phyloP scores from a whole-genome alignment of 2,329 filamentous ascomycete species.

The Alternaria atra region DNA sequence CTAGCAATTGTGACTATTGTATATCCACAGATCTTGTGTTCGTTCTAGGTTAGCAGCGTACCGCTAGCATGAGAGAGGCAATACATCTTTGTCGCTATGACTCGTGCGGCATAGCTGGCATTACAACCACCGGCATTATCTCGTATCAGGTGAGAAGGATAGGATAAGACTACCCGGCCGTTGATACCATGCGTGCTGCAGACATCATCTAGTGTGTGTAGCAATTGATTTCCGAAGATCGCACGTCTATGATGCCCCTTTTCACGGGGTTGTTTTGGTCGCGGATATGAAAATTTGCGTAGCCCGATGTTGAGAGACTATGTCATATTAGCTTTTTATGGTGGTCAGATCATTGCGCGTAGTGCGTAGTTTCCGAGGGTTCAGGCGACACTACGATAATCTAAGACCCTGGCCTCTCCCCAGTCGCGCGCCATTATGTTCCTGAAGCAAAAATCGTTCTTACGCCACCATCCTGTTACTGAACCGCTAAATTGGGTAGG shows the following conservation, averaged over 20 bases:
- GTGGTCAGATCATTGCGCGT: neutral
- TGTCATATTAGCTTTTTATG: neutral
- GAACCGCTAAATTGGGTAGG: neutral
- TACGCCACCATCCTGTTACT: slow-evolving; percentile 3
- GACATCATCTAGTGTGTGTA: neutral
- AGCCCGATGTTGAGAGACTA: neutral
- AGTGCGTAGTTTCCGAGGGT: neutral
- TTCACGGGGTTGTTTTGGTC: neutral
- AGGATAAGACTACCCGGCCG: neutral
- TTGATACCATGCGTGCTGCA: neutral
- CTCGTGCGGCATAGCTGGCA: slow-evolving; percentile 9
- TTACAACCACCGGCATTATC: slow-evolving; percentile 10
- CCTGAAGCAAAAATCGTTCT: neutral
- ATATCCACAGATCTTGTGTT: slow-evolving; percentile 9
- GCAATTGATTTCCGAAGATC: neutral
- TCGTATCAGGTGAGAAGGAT: slow-evolving; percentile 12
- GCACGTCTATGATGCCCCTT: neutral
- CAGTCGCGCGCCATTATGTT: slow-evolving; percentile 9
- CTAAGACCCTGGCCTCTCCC: slow-evolving; percentile 5
- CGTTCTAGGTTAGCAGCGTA: slow-evolving; percentile 1
- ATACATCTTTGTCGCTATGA: slow-evolving; percentile 4
- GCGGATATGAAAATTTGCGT: neutral
- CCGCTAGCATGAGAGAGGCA: slow-evolving; percentile 10
- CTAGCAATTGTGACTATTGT: slow-evolving; percentile 13
- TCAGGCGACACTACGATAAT: neutral